Percentiles rank a stretch among this genome's conserved stretches.
Conservation (phyloP, 1,284 basidiomycete species). For the Amylostereum areolatum region DNA sequence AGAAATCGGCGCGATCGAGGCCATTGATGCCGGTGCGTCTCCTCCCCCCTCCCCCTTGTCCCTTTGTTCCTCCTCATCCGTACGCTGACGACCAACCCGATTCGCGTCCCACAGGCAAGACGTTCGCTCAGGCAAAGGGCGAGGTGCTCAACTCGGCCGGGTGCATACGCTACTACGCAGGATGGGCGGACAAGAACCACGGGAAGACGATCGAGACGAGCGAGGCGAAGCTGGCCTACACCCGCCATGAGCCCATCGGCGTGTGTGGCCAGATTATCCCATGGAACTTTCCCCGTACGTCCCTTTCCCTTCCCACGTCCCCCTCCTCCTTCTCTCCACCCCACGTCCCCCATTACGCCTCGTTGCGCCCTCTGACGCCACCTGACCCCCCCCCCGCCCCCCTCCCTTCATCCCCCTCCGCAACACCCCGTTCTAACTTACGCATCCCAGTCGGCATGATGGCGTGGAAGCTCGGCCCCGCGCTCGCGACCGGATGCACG, state of each 20-base stretch:
- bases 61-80: neutral
- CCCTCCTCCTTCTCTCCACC: neutral
- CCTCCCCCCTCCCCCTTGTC: neutral
- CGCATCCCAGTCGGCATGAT: constrained; percentile 58
- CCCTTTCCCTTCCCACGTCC: neutral
- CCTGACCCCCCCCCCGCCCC: too few relatives aligned
- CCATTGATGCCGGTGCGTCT: constrained; percentile 50
- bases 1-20: constrained; percentile 73
- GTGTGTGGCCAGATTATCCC: constrained; percentile 86
- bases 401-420: too few relatives aligned
- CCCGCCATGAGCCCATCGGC: constrained; percentile 90
- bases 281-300: constrained; percentile 67
- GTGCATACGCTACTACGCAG: constrained; percentile 68
- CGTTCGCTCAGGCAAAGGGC: constrained; percentile 66
- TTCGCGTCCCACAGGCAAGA: constrained; percentile 41
- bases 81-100: constrained; percentile 17
- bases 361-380: neutral
- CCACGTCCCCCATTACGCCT: neutral
- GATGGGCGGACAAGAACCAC: constrained; percentile 84
- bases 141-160: constrained; percentile 66
- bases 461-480: constrained; percentile 81
- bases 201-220: constrained; percentile 79
- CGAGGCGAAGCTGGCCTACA: constrained; percentile 71
- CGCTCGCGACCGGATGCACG: constrained; percentile 80
- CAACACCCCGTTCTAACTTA: constrained; percentile 1